Evolutionary conservation across 2,329 filamentous ascomycete species (phyloP).

Genomic region (Zymoseptoria passerinii): DNA sequence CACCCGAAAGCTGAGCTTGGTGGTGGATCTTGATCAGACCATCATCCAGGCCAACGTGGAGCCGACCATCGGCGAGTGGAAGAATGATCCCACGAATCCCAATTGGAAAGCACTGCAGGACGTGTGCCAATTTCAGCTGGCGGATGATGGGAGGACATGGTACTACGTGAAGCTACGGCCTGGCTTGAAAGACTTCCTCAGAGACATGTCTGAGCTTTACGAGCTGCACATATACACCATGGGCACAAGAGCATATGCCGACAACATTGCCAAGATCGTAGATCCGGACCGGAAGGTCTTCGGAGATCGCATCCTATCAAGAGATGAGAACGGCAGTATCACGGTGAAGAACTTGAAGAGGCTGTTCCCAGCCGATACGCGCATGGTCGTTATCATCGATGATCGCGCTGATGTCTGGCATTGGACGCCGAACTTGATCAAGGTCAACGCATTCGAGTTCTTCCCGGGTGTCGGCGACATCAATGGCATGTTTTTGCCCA

Average conservation of each 20-base stretch:
- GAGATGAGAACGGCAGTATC: slow-evolving; percentile 92
- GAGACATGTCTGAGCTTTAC: slow-evolving; percentile 69
- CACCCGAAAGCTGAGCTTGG: slow-evolving; percentile 77
- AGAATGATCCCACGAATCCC: slow-evolving; percentile 75
- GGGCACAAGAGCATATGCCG: slow-evolving; percentile 93
- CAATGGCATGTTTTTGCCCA: slow-evolving; percentile 93
- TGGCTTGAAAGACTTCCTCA: slow-evolving; percentile 71
- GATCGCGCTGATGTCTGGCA: slow-evolving; percentile 95
- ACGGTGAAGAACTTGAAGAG: slow-evolving; percentile 83
- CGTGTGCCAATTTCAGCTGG: slow-evolving; percentile 78
- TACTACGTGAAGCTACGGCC: slow-evolving; percentile 99
- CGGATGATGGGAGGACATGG: slow-evolving; percentile 78
- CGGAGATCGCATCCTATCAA: slow-evolving; percentile 87
- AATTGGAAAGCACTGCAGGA: slow-evolving; percentile 88
- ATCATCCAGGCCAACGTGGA: slow-evolving; percentile 98
- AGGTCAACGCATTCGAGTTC: slow-evolving; percentile 92
- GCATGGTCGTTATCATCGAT: slow-evolving; percentile 99
- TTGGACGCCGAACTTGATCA: slow-evolving; percentile 87
- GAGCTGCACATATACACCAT: slow-evolving; percentile 99
- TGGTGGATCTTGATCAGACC: slow-evolving; percentile 95
- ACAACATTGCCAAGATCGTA: slow-evolving; percentile 84
- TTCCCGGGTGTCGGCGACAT: slow-evolving; percentile 98
- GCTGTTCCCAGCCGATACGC: slow-evolving; percentile 90
- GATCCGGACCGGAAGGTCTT: slow-evolving; percentile 86
- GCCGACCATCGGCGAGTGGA: slow-evolving; percentile 92